Evolutionary conservation across 768 basidiomycete genomes (phyloP).

Genomic region (Kwoniella botswanensis): DNA sequence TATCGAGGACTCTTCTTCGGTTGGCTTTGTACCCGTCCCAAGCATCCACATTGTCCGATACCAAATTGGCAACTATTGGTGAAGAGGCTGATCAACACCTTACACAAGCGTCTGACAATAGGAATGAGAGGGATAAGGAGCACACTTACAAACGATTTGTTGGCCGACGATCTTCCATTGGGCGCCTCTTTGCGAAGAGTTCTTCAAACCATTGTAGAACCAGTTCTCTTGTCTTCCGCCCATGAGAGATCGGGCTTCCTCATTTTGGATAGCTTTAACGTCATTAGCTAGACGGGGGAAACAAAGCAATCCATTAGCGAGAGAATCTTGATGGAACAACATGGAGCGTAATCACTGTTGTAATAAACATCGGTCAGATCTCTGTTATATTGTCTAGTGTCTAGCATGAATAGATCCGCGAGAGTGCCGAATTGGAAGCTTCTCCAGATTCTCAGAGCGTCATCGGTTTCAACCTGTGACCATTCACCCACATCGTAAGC

Average conservation of each 20-base stretch:
- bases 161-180: constrained; percentile 67
- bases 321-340: background rate
- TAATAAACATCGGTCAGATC: constrained; percentile 68
- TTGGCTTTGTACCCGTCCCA: constrained; percentile 70
- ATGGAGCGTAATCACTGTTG: constrained; percentile 60
- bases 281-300: constrained; percentile 39
- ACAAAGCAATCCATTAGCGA: constrained; percentile 8
- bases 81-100: background rate
- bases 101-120: constrained; percentile 36
- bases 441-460: constrained; percentile 68
- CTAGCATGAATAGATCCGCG: constrained; percentile 68
- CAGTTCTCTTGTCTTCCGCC: constrained; percentile 66
- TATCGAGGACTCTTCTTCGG: constrained; percentile 63
- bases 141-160: constrained; percentile 64
- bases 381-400: constrained; percentile 68
- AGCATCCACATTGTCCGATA: constrained; percentile 59
- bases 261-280: constrained; percentile 61
- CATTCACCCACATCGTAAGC: constrained; percentile 25
- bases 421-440: constrained; percentile 70
- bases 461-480: constrained; percentile 62
- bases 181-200: constrained; percentile 63
- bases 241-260: constrained; percentile 65
- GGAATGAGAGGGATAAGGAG: background rate
- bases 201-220: constrained; percentile 63
- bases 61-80: constrained; percentile 27